Evolutionary conservation across 208 protist species (phyloP).

Genomic region (Borovskyia barvae): DNA sequence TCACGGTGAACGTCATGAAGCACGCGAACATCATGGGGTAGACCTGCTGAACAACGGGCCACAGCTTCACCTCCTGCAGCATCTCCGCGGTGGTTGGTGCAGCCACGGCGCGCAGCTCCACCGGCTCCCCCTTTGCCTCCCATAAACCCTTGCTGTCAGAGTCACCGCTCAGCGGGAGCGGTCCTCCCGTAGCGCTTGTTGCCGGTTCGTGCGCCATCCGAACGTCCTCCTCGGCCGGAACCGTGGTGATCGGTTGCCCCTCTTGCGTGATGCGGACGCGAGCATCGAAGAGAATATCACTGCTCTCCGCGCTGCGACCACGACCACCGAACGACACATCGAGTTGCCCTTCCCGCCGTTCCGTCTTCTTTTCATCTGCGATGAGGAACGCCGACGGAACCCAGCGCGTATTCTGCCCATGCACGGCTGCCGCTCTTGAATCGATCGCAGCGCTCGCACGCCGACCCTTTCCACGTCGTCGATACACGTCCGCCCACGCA

Average conservation of each 20-base stretch:
- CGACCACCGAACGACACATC: too few species aligned
- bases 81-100: conserved; percentile 62
- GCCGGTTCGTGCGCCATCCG: too few species aligned
- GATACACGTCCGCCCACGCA: conserved; percentile 53
- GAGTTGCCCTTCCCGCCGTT: neutral
- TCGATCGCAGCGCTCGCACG: neutral
- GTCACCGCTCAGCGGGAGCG: too few species aligned
- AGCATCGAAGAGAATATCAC: conserved; percentile 41
- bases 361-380: conserved; percentile 2
- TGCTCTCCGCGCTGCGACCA: too few species aligned
- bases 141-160: neutral
- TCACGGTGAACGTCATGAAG: conserved; percentile 59
- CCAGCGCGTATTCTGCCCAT: too few species aligned
- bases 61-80: conserved; percentile 54
- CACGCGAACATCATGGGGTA: conserved; percentile 77
- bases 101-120: too few species aligned
- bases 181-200: too few species aligned
- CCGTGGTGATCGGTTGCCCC: too few species aligned
- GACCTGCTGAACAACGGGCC: conserved; percentile 65
- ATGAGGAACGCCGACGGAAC: neutral
- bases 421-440: neutral
- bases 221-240: too few species aligned
- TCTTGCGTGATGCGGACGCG: conserved; percentile 6
- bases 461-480: conserved; percentile 12
- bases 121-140: conserved; percentile 4